Percentiles rank a stretch among this genome's conserved stretches.
These are phyloP conservation scores for Ochromonas danica DNA, from an alignment of 108 stramenopile genomes.

Conservation along the genomic window DNA sequence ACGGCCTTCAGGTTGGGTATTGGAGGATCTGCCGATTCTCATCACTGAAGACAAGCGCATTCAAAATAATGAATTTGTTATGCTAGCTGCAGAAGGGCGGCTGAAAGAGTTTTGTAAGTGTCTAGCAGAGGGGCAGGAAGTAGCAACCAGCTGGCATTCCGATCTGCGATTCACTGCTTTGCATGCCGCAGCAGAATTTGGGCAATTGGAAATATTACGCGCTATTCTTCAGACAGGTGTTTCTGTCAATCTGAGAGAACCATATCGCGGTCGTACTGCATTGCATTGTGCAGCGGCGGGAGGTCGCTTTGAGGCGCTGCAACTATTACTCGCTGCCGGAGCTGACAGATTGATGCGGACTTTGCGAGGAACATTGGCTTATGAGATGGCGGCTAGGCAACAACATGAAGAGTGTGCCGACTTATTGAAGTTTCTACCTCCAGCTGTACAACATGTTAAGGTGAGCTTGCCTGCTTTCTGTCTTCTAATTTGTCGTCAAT, in stretches of 20 bases:
- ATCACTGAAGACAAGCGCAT: not conserved
- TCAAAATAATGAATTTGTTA: conserved; percentile 2
- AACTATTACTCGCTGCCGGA: not conserved
- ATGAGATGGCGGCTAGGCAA: not conserved
- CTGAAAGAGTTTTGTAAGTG: not conserved
- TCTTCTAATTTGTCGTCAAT: too few species aligned
- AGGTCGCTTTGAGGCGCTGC: not conserved
- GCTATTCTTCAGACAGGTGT: not conserved
- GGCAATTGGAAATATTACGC: not conserved
- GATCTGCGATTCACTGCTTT: not conserved
- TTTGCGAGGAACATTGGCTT: not conserved
- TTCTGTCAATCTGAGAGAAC: not conserved
- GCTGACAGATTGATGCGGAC: not conserved
- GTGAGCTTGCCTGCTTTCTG: too few species aligned
- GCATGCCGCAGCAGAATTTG: conserved; percentile 30
- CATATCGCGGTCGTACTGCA: not conserved
- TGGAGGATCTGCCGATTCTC: not conserved
- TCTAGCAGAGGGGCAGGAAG: not conserved
- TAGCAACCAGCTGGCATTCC: conserved; percentile 1
- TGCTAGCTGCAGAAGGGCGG: not conserved
- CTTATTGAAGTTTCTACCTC: conserved; percentile 17
- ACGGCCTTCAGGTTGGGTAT: conserved; percentile 2
- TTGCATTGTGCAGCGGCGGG: not conserved
- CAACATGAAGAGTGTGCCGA: not conserved
- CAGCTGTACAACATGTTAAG: not conserved